Percentiles rank a stretch among this genome's conserved stretches.
phyloP scores from a whole-genome alignment of 2,329 filamentous ascomycete genomes.

The Beauveria varroae region DNA sequence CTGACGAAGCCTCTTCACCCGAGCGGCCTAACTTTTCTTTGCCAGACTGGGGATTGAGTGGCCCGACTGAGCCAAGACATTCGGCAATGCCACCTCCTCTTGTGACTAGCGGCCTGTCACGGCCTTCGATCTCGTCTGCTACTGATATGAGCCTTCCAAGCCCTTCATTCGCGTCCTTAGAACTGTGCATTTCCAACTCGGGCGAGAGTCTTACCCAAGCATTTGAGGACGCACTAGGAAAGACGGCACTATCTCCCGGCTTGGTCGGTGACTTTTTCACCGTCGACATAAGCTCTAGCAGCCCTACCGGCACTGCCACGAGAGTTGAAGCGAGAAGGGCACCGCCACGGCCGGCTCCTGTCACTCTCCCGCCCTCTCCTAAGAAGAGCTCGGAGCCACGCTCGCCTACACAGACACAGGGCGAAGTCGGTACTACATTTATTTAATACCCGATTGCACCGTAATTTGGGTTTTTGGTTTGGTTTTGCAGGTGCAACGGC shows the following conservation, averaged over 20 bases:
- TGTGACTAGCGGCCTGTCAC: slow-evolving; percentile 16
- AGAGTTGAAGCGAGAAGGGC: slow-evolving; percentile 26
- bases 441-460: not conserved
- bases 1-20: slow-evolving; percentile 4
- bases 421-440: not conserved
- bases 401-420: not conserved
- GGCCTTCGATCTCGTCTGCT: slow-evolving; percentile 20
- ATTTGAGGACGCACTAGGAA: slow-evolving; percentile 20
- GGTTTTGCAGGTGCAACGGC: not conserved
- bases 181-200: slow-evolving; percentile 26
- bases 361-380: slow-evolving; percentile 21
- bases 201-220: slow-evolving; percentile 24
- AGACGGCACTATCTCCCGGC: not conserved
- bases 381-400: slow-evolving; percentile 1
- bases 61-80: slow-evolving; percentile 21
- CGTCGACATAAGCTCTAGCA: slow-evolving; percentile 5
- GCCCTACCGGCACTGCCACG: slow-evolving; percentile 11
- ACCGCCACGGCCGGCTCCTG: slow-evolving; percentile 24
- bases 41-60: slow-evolving; percentile 23
- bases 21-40: slow-evolving; percentile 14
- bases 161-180: slow-evolving; percentile 28
- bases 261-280: slow-evolving; percentile 15
- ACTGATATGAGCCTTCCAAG: slow-evolving; percentile 27
- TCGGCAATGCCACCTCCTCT: slow-evolving; percentile 30
- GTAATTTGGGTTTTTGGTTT: not conserved